A percentile compares a stretch with the other conserved stretches of the same genome.
Conservation (phyloP, 257 asterid species). For the Solanum acaule region DNA sequence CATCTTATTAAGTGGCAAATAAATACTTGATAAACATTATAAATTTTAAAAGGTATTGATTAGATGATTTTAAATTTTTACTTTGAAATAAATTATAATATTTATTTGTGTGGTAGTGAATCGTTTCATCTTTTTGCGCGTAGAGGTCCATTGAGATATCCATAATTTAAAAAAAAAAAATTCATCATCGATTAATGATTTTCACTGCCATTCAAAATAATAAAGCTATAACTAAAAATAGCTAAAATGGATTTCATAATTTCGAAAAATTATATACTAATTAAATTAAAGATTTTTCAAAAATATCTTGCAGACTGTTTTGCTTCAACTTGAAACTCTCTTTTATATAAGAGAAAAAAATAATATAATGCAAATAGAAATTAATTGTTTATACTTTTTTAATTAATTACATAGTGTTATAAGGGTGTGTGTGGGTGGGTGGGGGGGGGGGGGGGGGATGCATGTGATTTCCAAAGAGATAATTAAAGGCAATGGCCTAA, state of each 20-base stretch:
- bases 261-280: no score
- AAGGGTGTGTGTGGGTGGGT: neutral
- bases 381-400: no score
- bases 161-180: no score
- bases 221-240: neutral
- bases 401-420: neutral
- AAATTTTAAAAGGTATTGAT: neutral
- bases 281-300: no score
- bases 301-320: neutral
- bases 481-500: neutral
- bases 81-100: neutral
- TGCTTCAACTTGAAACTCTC: no score
- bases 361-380: neutral
- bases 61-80: no score
- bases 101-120: neutral
- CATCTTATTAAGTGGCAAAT: neutral
- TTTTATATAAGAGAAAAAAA: no score
- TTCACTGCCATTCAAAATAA: no score
- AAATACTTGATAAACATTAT: neutral
- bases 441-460: neutral
- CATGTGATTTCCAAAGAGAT: neutral
- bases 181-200: neutral
- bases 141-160: neutral
- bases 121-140: neutral
- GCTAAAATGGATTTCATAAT: neutral